Evolutionary conservation across 805 yeast species (phyloP).

Genomic region (Candida adriatica): DNA sequence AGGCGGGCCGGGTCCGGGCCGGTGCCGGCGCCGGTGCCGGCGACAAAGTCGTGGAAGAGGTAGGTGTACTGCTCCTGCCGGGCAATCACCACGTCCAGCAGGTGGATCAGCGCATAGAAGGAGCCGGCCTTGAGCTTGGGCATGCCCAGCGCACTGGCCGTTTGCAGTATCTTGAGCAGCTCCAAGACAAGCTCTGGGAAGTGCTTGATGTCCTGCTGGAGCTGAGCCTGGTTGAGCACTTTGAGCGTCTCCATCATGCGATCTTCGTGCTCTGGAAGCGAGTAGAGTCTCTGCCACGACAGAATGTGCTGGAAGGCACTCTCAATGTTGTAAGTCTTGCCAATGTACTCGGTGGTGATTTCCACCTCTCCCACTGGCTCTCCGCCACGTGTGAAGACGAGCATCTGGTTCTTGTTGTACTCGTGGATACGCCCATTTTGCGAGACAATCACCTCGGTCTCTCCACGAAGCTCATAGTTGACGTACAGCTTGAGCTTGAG

Average conservation of each 20-base stretch:
- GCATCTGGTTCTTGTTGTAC: slow-evolving; percentile 40
- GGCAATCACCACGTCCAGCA: slow-evolving; percentile 57
- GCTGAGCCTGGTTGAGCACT: slow-evolving; percentile 47
- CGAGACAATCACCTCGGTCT: slow-evolving; percentile 45
- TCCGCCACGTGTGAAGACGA: slow-evolving; percentile 34
- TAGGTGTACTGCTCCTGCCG: slow-evolving; percentile 58
- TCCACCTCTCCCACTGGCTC: slow-evolving; percentile 38
- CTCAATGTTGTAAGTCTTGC: slow-evolving; percentile 58
- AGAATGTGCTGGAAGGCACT: slow-evolving; percentile 45
- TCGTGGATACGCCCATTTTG: slow-evolving; percentile 41
- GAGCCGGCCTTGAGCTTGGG: slow-evolving; percentile 27
- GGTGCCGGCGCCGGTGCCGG: slow-evolving; percentile 17
- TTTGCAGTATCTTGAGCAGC: slow-evolving; percentile 30
- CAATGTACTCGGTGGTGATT: slow-evolving; percentile 58
- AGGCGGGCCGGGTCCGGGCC: no score
- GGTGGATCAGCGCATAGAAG: slow-evolving; percentile 53
- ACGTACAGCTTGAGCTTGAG: slow-evolving; percentile 49
- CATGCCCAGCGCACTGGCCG: slow-evolving; percentile 14
- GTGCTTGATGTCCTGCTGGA: slow-evolving; percentile 46
- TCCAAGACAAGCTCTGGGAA: slow-evolving; percentile 49
- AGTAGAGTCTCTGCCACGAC: slow-evolving; percentile 39
- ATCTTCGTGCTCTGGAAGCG: slow-evolving; percentile 32
- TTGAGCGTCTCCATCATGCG: slow-evolving; percentile 42
- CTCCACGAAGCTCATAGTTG: slow-evolving; percentile 59
- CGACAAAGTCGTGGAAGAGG: slow-evolving; percentile 45